Conservation (phyloP, 1,284 basidiomycete species). For the Trichosporon sp. region DNA sequence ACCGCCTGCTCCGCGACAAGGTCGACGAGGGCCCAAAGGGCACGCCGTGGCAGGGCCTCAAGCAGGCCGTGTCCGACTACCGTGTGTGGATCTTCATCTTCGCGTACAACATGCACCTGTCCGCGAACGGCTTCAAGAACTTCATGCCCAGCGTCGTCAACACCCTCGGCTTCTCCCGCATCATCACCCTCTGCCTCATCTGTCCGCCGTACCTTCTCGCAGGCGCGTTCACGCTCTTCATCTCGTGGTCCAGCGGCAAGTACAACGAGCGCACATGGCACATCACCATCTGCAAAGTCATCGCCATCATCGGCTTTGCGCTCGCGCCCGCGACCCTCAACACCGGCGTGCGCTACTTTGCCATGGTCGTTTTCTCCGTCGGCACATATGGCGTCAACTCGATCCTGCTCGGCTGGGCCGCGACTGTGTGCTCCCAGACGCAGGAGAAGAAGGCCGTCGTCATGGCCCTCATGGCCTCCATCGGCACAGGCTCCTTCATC, state of each 20-base stretch:
- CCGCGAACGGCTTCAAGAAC: constrained; percentile 34
- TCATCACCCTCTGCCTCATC: constrained; percentile 44
- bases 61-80: constrained; percentile 31
- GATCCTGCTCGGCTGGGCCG: constrained; percentile 35
- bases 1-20: constrained; percentile 25
- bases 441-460: constrained; percentile 36
- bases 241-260: constrained; percentile 29
- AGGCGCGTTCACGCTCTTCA: constrained; percentile 20
- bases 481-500: constrained; percentile 29
- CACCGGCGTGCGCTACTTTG: constrained; percentile 32
- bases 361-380: constrained; percentile 28
- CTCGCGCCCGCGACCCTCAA: constrained; percentile 32
- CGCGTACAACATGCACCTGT: constrained; percentile 30
- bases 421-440: constrained; percentile 32
- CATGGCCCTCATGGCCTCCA: constrained; percentile 28
- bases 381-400: constrained; percentile 36
- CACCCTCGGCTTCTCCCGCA: constrained; percentile 38
- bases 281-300: constrained; percentile 27
- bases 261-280: constrained; percentile 30
- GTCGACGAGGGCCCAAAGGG: constrained; percentile 28
- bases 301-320: constrained; percentile 32
- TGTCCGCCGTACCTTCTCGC: constrained; percentile 44
- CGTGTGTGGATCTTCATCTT: constrained; percentile 33
- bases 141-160: constrained; percentile 33
- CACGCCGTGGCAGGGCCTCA: constrained; percentile 30